Evolutionary conservation across 805 yeast species (phyloP), one percentile per base, ranked within the genome.

Genomic region (Candida rishiriensis): DNA sequence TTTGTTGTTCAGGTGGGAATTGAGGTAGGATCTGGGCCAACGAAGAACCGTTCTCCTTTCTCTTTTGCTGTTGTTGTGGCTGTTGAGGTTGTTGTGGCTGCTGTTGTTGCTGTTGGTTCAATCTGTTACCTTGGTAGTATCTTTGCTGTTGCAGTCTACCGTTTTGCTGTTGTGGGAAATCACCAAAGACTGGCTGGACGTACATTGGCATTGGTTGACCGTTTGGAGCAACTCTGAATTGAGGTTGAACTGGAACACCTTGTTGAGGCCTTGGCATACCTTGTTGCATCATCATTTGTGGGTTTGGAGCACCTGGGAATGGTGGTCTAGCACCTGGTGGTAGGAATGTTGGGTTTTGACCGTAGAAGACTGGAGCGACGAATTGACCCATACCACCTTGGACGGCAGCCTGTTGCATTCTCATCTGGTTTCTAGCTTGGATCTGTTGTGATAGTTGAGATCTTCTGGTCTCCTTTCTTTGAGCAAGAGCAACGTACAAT

Each of bases 401-500:
- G 55, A 95, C 95, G 57, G 88, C 88, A 68, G 90, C 95, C 72
- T 89, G 96, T 78, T 91, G 98, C 79, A 89, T 79, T 79, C 97
- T 88, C 85, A 90, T 81, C 75, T 91, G 97, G 81, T 88, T 88
- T 78, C 97, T 88, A 56, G 97, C 97, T 71, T 87, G 95, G 66
- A 89, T 86, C 75, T 93, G 98, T 76, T 93, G 98, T 70, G 88
- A 91, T 69, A 93, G 78, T 77, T 93, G 98, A 60, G 88, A 80
- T 69, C 96, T 85, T 81, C 99, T 89, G 47, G 88, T 96, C 60
- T 91, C 99, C 76, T 88, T 91, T 72, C 96, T 87, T 81, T 93
- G 99, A 59, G 99, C 99, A 65, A 93, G 82, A 50, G 97, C 97
- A 72, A 93, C 99, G 69, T 91, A 93, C 66, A 93, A 78, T 62